Evolutionary conservation across 805 yeast species (phyloP).

Genomic region (Wickerhamomyces bovis): DNA sequence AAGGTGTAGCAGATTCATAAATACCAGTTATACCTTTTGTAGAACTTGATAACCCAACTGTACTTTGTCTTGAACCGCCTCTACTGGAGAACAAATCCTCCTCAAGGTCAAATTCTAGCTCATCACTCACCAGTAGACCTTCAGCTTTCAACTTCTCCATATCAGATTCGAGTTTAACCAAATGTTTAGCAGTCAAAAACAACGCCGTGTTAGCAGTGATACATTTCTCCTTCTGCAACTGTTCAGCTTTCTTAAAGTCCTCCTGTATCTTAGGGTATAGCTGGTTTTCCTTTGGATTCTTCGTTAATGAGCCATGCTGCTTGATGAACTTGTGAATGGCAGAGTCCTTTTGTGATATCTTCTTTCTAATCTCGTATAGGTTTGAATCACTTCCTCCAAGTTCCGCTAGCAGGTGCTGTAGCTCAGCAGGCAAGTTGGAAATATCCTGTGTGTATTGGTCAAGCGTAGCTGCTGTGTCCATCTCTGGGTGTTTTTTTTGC

Average conservation of each 20-base stretch:
- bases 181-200: conserved; percentile 68
- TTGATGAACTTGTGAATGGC: conserved; percentile 77
- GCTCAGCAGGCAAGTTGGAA: conserved; percentile 82
- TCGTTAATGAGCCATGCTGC: conserved; percentile 74
- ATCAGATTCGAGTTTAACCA: conserved; percentile 66
- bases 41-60: conserved; percentile 10
- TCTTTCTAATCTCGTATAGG: conserved; percentile 58
- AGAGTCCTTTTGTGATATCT: conserved; percentile 66
- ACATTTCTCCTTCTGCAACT: conserved; percentile 72
- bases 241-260: conserved; percentile 53
- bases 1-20: conserved; percentile 9
- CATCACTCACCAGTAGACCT: conserved; percentile 60
- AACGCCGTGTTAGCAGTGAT: conserved; percentile 79
- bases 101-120: conserved; percentile 28
- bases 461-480: conserved; percentile 87
- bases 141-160: conserved; percentile 71
- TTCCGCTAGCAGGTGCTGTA: conserved; percentile 75
- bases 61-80: conserved; percentile 25
- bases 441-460: conserved; percentile 70
- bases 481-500: conserved; percentile 18
- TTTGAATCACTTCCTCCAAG: conserved; percentile 62
- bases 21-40: neutral
- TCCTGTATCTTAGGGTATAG: conserved; percentile 60
- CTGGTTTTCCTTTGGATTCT: conserved; percentile 75
- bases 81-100: conserved; percentile 30